These are phyloP conservation scores for Phytophthora meadii DNA, from an alignment of 352 stramenopile species.

Conservation along the genomic window DNA sequence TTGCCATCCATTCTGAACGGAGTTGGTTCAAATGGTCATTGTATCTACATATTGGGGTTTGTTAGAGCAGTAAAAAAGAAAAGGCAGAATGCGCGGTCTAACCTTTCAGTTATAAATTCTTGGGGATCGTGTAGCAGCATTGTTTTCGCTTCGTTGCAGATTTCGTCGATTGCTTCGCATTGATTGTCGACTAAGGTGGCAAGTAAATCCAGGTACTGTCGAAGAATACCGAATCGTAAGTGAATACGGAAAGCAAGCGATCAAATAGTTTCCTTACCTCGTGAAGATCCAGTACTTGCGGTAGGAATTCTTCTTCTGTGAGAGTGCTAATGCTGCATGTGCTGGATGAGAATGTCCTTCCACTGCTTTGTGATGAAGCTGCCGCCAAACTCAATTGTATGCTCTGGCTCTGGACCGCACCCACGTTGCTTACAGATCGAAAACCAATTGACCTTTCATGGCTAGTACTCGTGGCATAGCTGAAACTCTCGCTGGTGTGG, in stretches of 20 bases:
- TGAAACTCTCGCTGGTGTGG: background rate
- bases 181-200: slow-evolving; percentile 14
- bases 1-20: slow-evolving; percentile 16
- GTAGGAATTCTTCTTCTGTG: slow-evolving; percentile 6
- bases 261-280: slow-evolving; percentile 8
- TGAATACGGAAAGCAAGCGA: background rate
- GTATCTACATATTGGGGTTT: slow-evolving; percentile 7
- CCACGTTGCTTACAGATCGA: background rate
- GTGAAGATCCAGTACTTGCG: slow-evolving; percentile 6
- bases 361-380: slow-evolving; percentile 15
- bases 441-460: slow-evolving; percentile 4
- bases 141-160: slow-evolving; percentile 17
- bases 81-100: no score
- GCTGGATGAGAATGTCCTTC: slow-evolving; percentile 15
- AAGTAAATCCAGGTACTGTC: slow-evolving; percentile 21
- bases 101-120: slow-evolving; percentile 25
- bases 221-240: background rate
- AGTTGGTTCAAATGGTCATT: slow-evolving; percentile 13
- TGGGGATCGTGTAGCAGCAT: slow-evolving; percentile 13
- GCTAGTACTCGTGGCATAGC: background rate
- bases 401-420: slow-evolving; percentile 4
- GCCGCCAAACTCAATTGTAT: slow-evolving; percentile 2
- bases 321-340: slow-evolving; percentile 17
- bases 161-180: slow-evolving; percentile 21
- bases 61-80: slow-evolving; percentile 1